Conservation (phyloP, 495 filamentous ascomycete species). For the Aspergillus funiculosus region DNA sequence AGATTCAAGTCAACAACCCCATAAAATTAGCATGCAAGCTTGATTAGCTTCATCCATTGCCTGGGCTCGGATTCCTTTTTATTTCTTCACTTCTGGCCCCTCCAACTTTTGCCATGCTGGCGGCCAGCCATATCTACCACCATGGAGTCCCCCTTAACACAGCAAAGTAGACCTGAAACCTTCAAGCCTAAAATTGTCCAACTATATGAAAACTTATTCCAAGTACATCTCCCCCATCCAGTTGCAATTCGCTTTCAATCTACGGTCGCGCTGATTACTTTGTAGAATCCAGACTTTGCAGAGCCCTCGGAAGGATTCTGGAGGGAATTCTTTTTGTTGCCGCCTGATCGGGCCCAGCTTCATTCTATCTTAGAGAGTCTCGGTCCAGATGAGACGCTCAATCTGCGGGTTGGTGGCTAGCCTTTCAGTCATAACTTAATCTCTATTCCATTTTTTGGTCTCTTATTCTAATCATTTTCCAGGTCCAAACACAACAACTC, state of each 20-base stretch:
- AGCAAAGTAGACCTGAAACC: constrained; percentile 80
- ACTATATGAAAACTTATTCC: constrained; percentile 83
- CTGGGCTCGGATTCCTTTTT: not conserved
- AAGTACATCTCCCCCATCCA: constrained; percentile 46
- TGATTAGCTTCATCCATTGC: not conserved
- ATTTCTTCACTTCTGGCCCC: not conserved
- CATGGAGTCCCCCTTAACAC: constrained; percentile 90
- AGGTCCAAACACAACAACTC: constrained; percentile 70
- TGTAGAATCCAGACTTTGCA: constrained; percentile 45
- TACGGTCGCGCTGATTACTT: constrained; percentile 4
- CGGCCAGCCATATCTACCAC: constrained; percentile 18
- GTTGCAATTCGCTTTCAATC: not conserved
- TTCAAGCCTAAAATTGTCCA: constrained; percentile 92
- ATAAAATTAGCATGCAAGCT: not conserved
- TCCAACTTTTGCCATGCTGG: constrained; percentile 14
- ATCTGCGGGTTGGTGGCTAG: constrained; percentile 71
- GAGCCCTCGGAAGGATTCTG: constrained; percentile 87
- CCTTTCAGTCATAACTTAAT: constrained; percentile 12
- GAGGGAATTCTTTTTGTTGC: constrained; percentile 88
- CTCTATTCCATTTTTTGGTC: not conserved
- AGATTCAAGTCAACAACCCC: constrained; percentile 1
- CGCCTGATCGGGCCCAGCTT: constrained; percentile 64
- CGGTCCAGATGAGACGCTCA: constrained; percentile 66
- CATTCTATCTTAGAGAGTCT: constrained; percentile 60
- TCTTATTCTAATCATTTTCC: constrained; percentile 10